A percentile compares a stretch with the other conserved stretches of the same genome.
Conservation (phyloP, 345 rosid species). For the Psidium guajava region DNA sequence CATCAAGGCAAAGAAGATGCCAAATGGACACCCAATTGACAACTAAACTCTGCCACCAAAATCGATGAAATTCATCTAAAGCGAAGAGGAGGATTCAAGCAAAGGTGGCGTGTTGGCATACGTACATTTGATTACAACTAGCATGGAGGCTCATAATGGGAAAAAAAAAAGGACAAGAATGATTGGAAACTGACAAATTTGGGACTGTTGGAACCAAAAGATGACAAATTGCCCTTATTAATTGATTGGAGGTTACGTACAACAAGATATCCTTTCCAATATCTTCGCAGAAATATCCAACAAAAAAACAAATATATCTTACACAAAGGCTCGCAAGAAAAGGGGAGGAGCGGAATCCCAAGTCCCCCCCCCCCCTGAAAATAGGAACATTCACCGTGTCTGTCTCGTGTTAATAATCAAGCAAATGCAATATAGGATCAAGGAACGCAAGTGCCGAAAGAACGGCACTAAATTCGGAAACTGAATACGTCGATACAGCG, state of each 20-base stretch:
- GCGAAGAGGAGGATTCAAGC: background rate
- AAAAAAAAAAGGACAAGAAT: background rate
- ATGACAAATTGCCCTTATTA: background rate
- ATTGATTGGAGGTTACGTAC: background rate
- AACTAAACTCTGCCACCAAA: background rate
- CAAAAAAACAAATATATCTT: background rate
- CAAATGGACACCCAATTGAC: background rate
- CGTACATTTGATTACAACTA: background rate
- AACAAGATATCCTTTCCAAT: background rate
- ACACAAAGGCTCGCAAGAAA: background rate
- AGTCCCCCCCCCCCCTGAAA: background rate
- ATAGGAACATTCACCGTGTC: background rate
- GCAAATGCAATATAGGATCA: background rate
- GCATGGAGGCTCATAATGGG: background rate
- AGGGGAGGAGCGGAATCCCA: background rate
- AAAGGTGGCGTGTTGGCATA: background rate
- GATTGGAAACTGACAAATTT: background rate
- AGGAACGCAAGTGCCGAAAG: background rate
- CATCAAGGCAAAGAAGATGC: background rate
- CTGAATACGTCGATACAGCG: fast-evolving
- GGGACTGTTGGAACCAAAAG: background rate
- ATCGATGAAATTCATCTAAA: background rate
- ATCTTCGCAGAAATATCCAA: background rate
- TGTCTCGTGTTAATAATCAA: background rate
- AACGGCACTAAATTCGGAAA: fast-evolving